A percentile compares a stretch with the other conserved stretches of the same genome.
Evolutionary conservation across 2,329 filamentous ascomycete species (phyloP).

Genomic region (Gliomastix tumulicola): DNA sequence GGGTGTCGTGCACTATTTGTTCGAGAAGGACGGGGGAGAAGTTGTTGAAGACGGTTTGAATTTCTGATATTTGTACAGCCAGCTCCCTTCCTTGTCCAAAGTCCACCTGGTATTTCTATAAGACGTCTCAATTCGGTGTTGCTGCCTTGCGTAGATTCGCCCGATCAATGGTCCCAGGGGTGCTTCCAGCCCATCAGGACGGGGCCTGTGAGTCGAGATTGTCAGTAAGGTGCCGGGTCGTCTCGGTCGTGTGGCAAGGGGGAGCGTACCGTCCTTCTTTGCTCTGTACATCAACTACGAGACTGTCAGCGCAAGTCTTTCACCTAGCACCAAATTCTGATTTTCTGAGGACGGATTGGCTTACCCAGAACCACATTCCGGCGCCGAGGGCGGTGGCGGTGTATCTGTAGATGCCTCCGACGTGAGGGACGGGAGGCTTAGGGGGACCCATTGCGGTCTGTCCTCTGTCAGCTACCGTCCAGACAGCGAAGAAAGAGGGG

Average conservation of each 20-base stretch:
- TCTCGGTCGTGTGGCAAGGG: neutral
- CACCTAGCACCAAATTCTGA: neutral
- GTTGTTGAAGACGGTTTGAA: conserved; percentile 3
- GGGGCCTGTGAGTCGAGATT: conserved; percentile 38
- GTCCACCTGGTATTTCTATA: too few relatives aligned
- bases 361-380: conserved; percentile 99
- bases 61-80: too few relatives aligned
- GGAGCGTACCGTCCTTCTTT: conserved; percentile 74
- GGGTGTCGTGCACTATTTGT: conserved; percentile 62
- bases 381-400: conserved; percentile 82
- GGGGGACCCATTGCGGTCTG: conserved; percentile 5
- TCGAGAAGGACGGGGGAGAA: conserved; percentile 43
- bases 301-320: too few relatives aligned
- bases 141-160: too few relatives aligned
- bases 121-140: too few relatives aligned
- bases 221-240: conserved; percentile 2
- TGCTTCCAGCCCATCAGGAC: conserved; percentile 90
- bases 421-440: conserved; percentile 38
- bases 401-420: conserved; percentile 67
- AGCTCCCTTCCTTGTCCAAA: too few relatives aligned
- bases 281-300: conserved; percentile 86
- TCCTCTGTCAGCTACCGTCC: too few relatives aligned
- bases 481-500: too few relatives aligned
- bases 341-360: conserved; percentile 19
- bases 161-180: conserved; percentile 81